Evolutionary conservation across 176 grass and related monocot genomes (phyloP).

Genomic region (Metroxylon sagu): DNA sequence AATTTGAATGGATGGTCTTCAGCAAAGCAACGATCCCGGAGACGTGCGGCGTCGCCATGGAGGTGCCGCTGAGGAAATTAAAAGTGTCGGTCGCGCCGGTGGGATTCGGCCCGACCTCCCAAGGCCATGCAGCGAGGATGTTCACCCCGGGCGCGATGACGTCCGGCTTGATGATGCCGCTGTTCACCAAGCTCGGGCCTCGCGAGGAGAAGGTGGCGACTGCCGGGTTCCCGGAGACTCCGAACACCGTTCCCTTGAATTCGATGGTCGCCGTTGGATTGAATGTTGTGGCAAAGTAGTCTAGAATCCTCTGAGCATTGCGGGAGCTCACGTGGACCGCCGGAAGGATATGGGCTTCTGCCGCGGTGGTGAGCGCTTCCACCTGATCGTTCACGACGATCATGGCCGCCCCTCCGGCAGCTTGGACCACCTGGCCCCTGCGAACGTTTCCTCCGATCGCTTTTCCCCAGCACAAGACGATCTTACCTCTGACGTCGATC

Average conservation of each 20-base stretch:
- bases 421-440: background rate
- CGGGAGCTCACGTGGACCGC: too few species aligned
- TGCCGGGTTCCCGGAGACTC: background rate
- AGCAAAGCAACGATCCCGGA: too few species aligned
- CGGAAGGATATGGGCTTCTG: too few species aligned
- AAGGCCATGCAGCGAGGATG: background rate
- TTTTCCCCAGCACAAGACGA: background rate
- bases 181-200: background rate
- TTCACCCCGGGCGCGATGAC: background rate
- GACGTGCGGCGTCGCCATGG: too few species aligned
- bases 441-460: background rate
- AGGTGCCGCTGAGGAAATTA: too few species aligned
- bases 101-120: background rate
- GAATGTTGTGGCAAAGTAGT: too few species aligned
- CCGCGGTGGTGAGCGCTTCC: too few species aligned
- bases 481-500: background rate
- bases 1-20: background rate
- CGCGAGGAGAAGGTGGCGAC: background rate
- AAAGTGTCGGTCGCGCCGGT: background rate
- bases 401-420: background rate
- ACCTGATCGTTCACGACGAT: background rate
- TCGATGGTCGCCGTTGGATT: background rate
- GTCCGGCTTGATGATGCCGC: background rate
- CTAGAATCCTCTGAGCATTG: too few species aligned
- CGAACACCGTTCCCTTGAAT: background rate